Base-by-base conservation (phyloP, 2,329 filamentous ascomycete genomes). In the Penicillium hordei region DNA sequence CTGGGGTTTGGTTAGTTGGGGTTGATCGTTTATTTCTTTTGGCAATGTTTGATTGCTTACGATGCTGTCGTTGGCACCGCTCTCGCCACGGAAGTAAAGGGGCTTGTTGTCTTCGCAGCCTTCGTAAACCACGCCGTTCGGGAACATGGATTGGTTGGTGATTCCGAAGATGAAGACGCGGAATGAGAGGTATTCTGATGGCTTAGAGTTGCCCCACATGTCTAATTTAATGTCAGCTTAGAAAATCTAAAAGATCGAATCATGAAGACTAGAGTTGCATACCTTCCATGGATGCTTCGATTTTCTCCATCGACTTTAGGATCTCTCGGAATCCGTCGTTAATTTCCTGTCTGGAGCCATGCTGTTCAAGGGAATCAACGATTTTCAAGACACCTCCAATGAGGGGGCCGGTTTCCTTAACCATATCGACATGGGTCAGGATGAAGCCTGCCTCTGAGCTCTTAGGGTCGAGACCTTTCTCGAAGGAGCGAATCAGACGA, bases 101-200 rank as follows among this genome's bases (percentile, higher is more conserved):
- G 90, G 89, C 71, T 89, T 80, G 63, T 76, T 72, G 59, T 89
- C 86, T 63, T 88, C 88, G 60, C 93, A 84, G 9, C 91, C 92
- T 72, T 95, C 89, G 73, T 97, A 97, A 46, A 96, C 77, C 8
- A 97, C 93, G 9, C 93, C 93, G 62, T 93, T 81, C 9, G 93
- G 93, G 76, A 97, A 97, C 92, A 97, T 96, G 68, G 86, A 88
- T 76, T 97, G 93, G 48, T 86, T 89, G 1, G 91, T 95, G 76
- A 97, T 96, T 67, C 93, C 93, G 71, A 96, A 96, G 78, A 97
- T 97, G 80, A 97, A 97, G 12, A 93, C 96, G 40, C 93, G 89
- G 84, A 96, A 97, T 65, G 85, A 89, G 58, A 89, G 91, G 78
- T 97, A 97, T 65, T 91, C 86, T 19, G 83, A 82, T 2, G 93